Evolutionary conservation across 192 early-diverging fungal genomes (phyloP), one percentile per base, ranked within the genome.

Genomic region (Mortierella alpina): DNA sequence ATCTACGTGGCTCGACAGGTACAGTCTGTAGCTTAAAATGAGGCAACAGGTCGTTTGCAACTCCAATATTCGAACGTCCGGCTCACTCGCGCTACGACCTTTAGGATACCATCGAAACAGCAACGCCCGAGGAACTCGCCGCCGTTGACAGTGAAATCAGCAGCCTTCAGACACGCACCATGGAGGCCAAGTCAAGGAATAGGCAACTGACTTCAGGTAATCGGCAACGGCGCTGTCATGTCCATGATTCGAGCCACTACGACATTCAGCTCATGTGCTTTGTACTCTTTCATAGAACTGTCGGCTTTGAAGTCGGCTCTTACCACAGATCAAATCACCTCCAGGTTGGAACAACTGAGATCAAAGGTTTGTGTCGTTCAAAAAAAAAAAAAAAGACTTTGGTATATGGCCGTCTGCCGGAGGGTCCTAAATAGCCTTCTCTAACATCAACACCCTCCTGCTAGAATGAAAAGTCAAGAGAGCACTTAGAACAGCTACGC

Each of bases 121-220:
- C 83, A 4, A 75, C 80, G 0, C 66, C 63, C 4, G 75, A 84
- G n/a, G 83, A 86, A 56, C 54, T 86, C 66, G 72, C 79, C 9
- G 84, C 89, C 42, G 85, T 94, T 81, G 88, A 87, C 31, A 55
- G 72, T 6, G 65, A 88, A 68, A 86, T 93, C 31, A 77, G 84
- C 4, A 40, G 60, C 3, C 72, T 95, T 12, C 90, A 94, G 69
- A 78, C 61, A 20, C 75, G 80, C 42, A 86, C 90, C 12, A 66
- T 59, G 31, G 88, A 92, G 14, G 62, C 86, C 51, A 88, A 85
- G 63, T 86, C 91, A 42, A 72, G 70, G 42, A 85, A 83, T n/a
- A 88, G 86, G 62, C 84, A 89, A 47, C 62, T 87, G 6, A 47
- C 70, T 4, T 72, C 83, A 59, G 72, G 86, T 85, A 72, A 18